Base-by-base conservation (phyloP, 768 basidiomycete species). In the Lentinula edodes region DNA sequence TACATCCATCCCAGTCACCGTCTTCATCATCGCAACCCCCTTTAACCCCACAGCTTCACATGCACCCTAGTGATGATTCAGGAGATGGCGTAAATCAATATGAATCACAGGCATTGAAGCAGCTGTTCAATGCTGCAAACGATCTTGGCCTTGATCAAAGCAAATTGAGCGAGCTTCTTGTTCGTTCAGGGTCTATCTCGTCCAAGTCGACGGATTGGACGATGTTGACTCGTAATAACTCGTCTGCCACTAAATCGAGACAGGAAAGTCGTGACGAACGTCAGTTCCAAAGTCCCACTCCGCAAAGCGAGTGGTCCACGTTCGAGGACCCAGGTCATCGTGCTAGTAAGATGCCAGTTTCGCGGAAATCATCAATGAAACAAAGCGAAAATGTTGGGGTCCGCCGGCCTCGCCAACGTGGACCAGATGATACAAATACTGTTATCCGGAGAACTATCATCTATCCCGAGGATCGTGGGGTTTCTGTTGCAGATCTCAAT, bases 371-470 rank as follows among this genome's bases (percentile, higher is more conserved):
- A 54, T 67, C 67, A 52, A 68, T 66, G 58, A 70, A 70, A 51
- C 48, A 66, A 58, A 52, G 52, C 63, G 46, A 60, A 42, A 63
- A 58, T 58, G 42, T 59, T 50, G 61, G 50, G 41, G 54, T 56
- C 55, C 62, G 59, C 41, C 48, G 59, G 28, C 59, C 59, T 20
- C 59, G 59, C 39, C 59, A 51, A 64, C 61, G 70, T 45, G 41
- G 48, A 38, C 32, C 36, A 36, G 58, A 60, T 39, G 69, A 69
- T 56, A 67, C 70, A 46, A 85, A 76, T 65, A 71, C 84, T 23
- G 74, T 93, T 62, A 80, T 93, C 56, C 83, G 92, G 68, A 80
- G 92, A 67, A 94, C 92, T 1, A 81, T 93, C 66, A 88, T 93
- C 66, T 84, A 87, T 67, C 87, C 91, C 52, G 87, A 87, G 60